A percentile compares a stretch with the other conserved stretches of the same genome.
Conservation (phyloP, 2,329 filamentous ascomycete genomes). For the Diplodia mutila region DNA sequence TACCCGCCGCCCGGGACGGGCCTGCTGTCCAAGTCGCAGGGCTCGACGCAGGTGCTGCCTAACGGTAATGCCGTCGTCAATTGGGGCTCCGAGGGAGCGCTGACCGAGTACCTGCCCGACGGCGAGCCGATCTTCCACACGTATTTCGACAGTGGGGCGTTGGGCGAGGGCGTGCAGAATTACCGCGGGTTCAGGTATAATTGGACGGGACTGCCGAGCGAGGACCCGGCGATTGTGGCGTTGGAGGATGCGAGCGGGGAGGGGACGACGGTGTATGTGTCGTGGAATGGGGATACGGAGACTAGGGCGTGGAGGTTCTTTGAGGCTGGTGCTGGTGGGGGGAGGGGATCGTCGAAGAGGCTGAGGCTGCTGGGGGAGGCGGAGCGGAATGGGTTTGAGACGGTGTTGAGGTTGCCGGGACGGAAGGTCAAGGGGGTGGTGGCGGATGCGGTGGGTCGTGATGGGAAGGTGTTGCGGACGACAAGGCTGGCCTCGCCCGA, state of each 20-base stretch:
- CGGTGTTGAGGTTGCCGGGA: neutral
- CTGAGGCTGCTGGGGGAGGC: neutral
- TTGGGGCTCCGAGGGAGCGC: slow-evolving; percentile 55
- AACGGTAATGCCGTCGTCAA: slow-evolving; percentile 54
- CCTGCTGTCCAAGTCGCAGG: slow-evolving; percentile 46
- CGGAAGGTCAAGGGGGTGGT: neutral
- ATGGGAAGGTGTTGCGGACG: slow-evolving; percentile 6
- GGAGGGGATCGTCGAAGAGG: neutral
- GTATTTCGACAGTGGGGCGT: slow-evolving; percentile 39
- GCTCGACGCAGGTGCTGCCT: slow-evolving; percentile 47
- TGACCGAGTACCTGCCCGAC: slow-evolving; percentile 52
- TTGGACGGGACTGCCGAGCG: slow-evolving; percentile 32
- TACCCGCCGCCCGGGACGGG: slow-evolving; percentile 38
- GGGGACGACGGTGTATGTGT: slow-evolving; percentile 30
- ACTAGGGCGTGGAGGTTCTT: neutral
- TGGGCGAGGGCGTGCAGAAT: slow-evolving; percentile 37
- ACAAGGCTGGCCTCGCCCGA: neutral
- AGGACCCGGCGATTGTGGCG: slow-evolving; percentile 30
- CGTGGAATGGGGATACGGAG: slow-evolving; percentile 36
- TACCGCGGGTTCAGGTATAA: slow-evolving; percentile 42
- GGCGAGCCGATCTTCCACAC: slow-evolving; percentile 49
- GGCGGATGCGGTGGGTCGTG: neutral
- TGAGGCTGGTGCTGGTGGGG: neutral
- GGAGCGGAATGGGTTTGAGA: neutral
- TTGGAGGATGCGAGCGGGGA: neutral